These are phyloP conservation scores for Colletotrichum caudatum DNA, from an alignment of 2,329 filamentous ascomycete species.

Conservation along the genomic window DNA sequence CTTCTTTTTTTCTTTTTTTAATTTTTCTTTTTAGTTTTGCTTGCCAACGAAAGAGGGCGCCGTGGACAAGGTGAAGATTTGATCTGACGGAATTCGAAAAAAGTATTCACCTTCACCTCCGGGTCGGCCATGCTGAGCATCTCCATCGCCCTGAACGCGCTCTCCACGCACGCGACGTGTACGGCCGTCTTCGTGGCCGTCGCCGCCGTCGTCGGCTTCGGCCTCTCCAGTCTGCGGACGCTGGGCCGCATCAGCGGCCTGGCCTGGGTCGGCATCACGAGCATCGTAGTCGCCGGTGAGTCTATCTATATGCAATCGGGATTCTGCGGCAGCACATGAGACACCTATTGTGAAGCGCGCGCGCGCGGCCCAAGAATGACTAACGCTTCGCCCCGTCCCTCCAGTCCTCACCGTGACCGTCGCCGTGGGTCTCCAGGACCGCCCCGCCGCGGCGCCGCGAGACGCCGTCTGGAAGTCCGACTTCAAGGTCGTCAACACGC, in stretches of 20 bases:
- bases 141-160: slow-evolving; percentile 55
- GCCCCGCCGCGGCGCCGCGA: slow-evolving; percentile 44
- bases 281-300: slow-evolving; percentile 41
- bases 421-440: slow-evolving; percentile 48
- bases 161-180: slow-evolving; percentile 54
- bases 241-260: slow-evolving; percentile 51
- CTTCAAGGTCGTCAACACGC: slow-evolving; percentile 47
- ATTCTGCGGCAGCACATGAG: background rate
- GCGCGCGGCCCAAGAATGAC: no score
- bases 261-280: slow-evolving; percentile 47
- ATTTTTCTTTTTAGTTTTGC: background rate
- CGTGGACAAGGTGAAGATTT: background rate
- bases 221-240: slow-evolving; percentile 49
- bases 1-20: no score
- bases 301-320: slow-evolving; percentile 17
- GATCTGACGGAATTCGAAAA: background rate
- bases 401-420: slow-evolving; percentile 47
- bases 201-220: slow-evolving; percentile 47
- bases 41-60: background rate
- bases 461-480: slow-evolving; percentile 44
- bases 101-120: slow-evolving; percentile 46
- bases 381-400: background rate
- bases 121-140: slow-evolving; percentile 56
- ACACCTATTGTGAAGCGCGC: background rate
- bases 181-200: slow-evolving; percentile 56